Evolutionary conservation across 257 asterid genomes (phyloP).

Genomic region (Solanum commersonii): DNA sequence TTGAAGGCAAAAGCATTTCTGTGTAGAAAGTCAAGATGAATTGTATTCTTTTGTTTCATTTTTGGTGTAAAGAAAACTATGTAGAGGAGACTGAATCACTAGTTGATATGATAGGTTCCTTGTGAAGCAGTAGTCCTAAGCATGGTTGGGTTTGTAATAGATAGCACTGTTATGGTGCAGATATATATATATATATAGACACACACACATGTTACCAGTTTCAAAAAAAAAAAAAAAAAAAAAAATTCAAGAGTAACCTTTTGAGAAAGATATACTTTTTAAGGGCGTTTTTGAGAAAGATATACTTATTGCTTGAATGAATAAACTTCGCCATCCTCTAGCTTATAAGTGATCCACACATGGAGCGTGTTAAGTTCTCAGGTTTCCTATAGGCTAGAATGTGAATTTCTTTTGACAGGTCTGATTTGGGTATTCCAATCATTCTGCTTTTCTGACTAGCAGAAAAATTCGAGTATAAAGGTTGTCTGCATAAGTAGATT

Average conservation of each 20-base stretch:
- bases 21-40: not conserved
- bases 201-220: not conserved
- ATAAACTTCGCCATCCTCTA: not conserved
- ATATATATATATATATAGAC: no score
- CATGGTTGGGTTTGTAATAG: not conserved
- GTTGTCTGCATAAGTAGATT: not conserved
- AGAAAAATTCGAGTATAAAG: not conserved
- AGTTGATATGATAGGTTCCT: not conserved
- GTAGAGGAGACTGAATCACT: not conserved
- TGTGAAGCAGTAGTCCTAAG: not conserved
- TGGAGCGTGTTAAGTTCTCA: not conserved
- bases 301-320: not conserved
- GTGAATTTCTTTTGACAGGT: not conserved
- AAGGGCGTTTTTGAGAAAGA: not conserved
- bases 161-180: not conserved
- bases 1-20: not conserved
- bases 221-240: no score
- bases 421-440: not conserved
- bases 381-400: not conserved
- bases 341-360: not conserved
- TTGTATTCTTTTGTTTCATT: not conserved
- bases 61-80: not conserved
- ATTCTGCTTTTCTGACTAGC: not conserved
- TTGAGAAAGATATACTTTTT: not conserved
- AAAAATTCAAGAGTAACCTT: not conserved